Base-by-base conservation (phyloP, 441 rosid genomes). In the Euphorbia corollata region DNA sequence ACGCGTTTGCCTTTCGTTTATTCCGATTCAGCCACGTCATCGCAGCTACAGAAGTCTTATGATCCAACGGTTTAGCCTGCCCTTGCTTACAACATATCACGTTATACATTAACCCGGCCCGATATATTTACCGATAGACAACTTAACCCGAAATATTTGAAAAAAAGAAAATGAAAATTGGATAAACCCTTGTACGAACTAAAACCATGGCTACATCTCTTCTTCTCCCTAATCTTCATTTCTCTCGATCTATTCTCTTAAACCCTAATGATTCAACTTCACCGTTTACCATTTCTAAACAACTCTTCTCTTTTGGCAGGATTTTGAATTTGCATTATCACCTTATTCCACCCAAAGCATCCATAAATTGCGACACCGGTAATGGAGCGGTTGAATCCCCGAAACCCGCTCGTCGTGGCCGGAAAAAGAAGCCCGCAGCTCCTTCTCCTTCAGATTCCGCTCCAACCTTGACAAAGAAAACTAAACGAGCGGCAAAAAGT, bases 351-450 rank as follows among this genome's bases (percentile, higher is more conserved):
- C 69, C 69, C 5, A 75, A 48, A 80, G 82, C 85, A 43, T 81
- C 88, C 27, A 27, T 55, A 13, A 71, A 76, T 60, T 82, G 68
- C 56, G 78, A 69, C 12, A 16, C 64, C 75, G 65, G 62, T 67
- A 80, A 58, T 47, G 87, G 81, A 65, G 81, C 82, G 32, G 8
- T 73, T 24, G 88, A 72, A 79, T 61, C 92, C 23, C 70, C 83
- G 9, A 85, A 82, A 73, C 86, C 88, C 20, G 50, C 81, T 63
- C 92, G 89, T 54, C 86, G 85, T 23, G 87, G 84, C 66, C 86
- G 86, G 70, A 85, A 76, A 74, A 87, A 85, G 85, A 83, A 85
- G 54, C 43, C 74, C 59, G 57, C 73, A 16, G 51, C 71, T 22
- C 36, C 72, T 11, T 18, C 73, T 11, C 8, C 71, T 19, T 45